Base-by-base conservation (phyloP, 2,329 filamentous ascomycete genomes). In the Claviceps maximensis region DNA sequence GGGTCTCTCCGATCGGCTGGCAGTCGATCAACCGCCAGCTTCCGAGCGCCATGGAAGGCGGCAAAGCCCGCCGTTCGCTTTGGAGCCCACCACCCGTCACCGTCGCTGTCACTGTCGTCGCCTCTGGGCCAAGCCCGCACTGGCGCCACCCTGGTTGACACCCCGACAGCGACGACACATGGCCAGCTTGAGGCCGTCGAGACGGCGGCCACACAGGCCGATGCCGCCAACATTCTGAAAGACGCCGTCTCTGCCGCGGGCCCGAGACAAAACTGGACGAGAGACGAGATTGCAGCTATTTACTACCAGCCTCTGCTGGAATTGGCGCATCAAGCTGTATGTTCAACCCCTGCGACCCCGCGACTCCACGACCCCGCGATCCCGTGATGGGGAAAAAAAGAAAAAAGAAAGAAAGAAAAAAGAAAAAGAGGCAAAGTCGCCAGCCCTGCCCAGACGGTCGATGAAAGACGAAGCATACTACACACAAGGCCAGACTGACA, bases 271-370 rank as follows among this genome's bases (percentile, higher is more conserved):
- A 78, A 83, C 67, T 95, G 89, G 89, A 87, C 87, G 6, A 81
- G 78, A 58, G 82, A 90, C 58, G 86, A 95, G 70, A 89, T 95
- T 57, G 73, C 83, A 10, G 80, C 86, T 58, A 84, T 95, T 60
- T 94, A 93, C 71, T 79, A 90, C 63, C 84, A 84, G 50, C 87
- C 88, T 17, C 72, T 94, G 65, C 84, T 90, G 74, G 85, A 91
- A 64, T 71, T 95, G 61, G 78, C 84, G 9, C 86, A 82, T 66
- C 83, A 86, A 65, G 79, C 87, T 56, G 87, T 89, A 69, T 68
- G 77, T 61, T 33, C 21, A 10, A 17, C 27, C 38, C 13, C 19
- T 1, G 25, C 44, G 44, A 29, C 44, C 8, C 7, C 38, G 38
- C 13, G 38, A 40, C 38, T 9, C 21, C 21, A 8, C 21, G 21